Base-by-base conservation (phyloP, 169 alveolate genomes). In the Plasmodium cynomolgi region DNA sequence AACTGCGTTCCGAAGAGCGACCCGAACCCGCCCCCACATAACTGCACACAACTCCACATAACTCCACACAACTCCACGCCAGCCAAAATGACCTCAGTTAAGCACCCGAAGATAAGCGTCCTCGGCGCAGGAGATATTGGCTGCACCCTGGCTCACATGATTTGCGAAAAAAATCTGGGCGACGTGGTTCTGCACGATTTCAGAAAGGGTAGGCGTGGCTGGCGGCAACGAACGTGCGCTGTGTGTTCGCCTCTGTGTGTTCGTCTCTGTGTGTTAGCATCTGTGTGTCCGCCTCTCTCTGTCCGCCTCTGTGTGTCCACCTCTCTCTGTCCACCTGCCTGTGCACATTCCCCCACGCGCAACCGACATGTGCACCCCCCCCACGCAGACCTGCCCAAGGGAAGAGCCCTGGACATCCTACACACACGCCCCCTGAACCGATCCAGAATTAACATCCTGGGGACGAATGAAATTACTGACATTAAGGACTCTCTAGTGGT, bases 51-150 rank as follows among this genome's bases (percentile, higher is more conserved):
- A 7, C 5, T 44, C 5, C 11, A 44, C 11, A 44, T 44, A 44
- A 7, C 5, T 44, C 5, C 11, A 44, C 11, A 7, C 5, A 11
- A 44, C 58, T 11, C 11, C 58, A 26, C 15, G 3, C 4, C 20
- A 68, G 37, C 39, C 77, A 91, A 39, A 91, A 91, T 91, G 95
- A 91, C 84, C 3, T 81, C 95, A 17, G 92, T 92, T 82, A 92
- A 93, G 93, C 95, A 95, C 83, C 96, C 96, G 3, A 96, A 95
- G 86, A 96, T 96, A 11, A 94, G 97, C 33, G 96, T 96, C 34
- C 93, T 96, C 44, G 98, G 98, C 17, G 95, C 98, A 50, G 97
- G 98, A 33, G 96, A 96, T 54, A 96, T 96, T 3, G 97, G 98
- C 17, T 96, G 95, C 23, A 93, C 96, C 37, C 83, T 95, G 72